Evolutionary conservation across 177 flowering plant genomes (phyloP), one percentile per base, ranked within the genome.

Genomic region (Vitis hybrid): DNA sequence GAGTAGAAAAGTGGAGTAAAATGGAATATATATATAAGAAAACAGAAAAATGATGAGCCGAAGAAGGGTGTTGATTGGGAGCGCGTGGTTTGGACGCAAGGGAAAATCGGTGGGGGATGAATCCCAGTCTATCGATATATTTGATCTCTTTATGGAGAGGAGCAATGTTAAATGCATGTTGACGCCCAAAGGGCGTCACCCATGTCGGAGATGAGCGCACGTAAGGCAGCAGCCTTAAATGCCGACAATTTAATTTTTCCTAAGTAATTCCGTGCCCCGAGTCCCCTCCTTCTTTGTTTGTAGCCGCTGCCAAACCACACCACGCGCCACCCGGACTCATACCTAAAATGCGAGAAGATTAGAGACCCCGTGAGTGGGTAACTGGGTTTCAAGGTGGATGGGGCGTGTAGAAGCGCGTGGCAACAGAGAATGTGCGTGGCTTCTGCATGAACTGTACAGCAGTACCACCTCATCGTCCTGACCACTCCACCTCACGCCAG

Each of bases 101-200:
- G 15, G 10, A 7, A 52, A 12, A 1, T 5, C 5, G 50, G 12
- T 18, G 30, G 3, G 14, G 60, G 15, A 14, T 18, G 32, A 9
- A 3, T 24, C 16, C 46, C 15, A 10, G 18, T 14, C 24, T 52
- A 4, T 4, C 24, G 21, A 2, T 49, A 3, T 52, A 24, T 19
- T 11, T 11, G 15, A 11, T 6, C 19, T 18, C 11, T 4, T 8
- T 35, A 48, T n/a, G 19, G 40, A 14, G 63, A 46, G 58, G 56
- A 15, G 35, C 40, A 21, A 8, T 12, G 67, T n/a, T 67, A 51
- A 72, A 65, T 72, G 80, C 59, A 61, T 50, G 50, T 67, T 78
- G 74, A 74, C 77, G 77, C 77, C n/a, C 46, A 62, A 1, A 54
- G 54, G 62, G 68, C 76, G 80, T 77, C 76, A 78, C 69, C 8